Base-by-base conservation (phyloP, 352 stramenopile species). In the Saprolegnia parasitica region DNA sequence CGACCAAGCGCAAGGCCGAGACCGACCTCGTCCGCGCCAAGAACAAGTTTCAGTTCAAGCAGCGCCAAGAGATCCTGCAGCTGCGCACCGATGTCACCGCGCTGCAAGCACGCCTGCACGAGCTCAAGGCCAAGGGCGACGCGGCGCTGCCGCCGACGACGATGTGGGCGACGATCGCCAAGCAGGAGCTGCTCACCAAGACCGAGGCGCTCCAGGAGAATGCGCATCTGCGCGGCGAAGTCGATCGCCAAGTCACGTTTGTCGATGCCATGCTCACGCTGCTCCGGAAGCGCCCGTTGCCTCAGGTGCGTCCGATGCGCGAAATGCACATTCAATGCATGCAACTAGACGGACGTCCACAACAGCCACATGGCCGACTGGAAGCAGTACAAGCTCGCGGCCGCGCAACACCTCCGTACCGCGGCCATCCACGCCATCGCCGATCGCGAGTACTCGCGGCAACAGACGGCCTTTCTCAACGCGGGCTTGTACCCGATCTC, bases 401-500 rank as follows among this genome's bases (percentile, higher is more conserved):
- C 58, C 11, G 20, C 49, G 18, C 35, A 24, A 3, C 50, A 40
- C 11, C 58, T 67, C 20, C 58, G 58, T 4, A 13, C 21, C 4
- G 45, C 58, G 2, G 58, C 58, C 5, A 67, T 67, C 16, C 58
- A 67, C 24, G 58, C 58, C 3, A 67, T 67, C n/a, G 58, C 58
- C 0, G 58, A 67, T 21, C 58, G 58, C 21, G 37, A 67, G 26
- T 67, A 67, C 45, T 42, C 9, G 21, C 58, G 58, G 18, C 26
- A 61, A 39, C 42, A 70, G 11, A 70, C 50, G 23, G 63, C 63
- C 10, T 70, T 62, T 39, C 45, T 70, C 50, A 70, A 70, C 26
- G 63, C 63, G 9, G 63, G 50, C 5, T 18, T 70, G 37, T 46
- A 61, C 39, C 42, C 23, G 15, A 5, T 39, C 20, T 35, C 24